These are phyloP conservation scores for Astraeus odoratus DNA, from an alignment of 768 basidiomycete genomes.

Conservation along the genomic window DNA sequence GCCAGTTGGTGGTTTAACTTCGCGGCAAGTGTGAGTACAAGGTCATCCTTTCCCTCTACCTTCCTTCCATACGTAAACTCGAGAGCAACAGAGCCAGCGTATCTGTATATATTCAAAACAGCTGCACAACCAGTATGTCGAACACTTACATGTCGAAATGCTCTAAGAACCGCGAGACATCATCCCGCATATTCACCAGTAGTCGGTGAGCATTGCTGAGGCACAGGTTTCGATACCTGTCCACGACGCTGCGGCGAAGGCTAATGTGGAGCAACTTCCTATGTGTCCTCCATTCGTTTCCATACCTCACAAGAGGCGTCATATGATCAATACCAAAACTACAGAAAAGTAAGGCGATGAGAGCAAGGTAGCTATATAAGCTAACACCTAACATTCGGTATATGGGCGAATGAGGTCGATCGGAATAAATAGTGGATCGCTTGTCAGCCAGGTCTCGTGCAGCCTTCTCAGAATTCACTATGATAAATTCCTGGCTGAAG, in stretches of 20 bases:
- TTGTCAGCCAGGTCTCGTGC: slow-evolving; percentile 1
- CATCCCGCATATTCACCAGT: slow-evolving; percentile 1
- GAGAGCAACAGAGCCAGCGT: slow-evolving; percentile 15
- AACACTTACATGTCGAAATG: slow-evolving; percentile 11
- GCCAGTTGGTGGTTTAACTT: not conserved
- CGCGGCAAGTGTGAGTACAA: not conserved
- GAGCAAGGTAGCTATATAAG: not conserved
- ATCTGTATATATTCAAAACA: not conserved
- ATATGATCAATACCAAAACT: slow-evolving; percentile 9
- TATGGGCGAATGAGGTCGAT: not conserved
- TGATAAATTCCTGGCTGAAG: slow-evolving; percentile 1
- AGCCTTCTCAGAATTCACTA: slow-evolving; percentile 5
- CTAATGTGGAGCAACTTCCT: slow-evolving; percentile 9
- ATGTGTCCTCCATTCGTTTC: slow-evolving; percentile 10
- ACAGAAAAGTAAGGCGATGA: not conserved
- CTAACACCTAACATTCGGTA: not conserved
- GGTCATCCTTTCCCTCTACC: not conserved
- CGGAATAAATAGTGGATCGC: slow-evolving; percentile 4
- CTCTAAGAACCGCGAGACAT: not conserved
- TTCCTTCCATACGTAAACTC: slow-evolving; percentile 12
- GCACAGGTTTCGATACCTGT: slow-evolving; percentile 7
- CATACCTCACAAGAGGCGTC: slow-evolving; percentile 9
- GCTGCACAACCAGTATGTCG: not conserved
- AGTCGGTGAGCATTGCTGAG: slow-evolving; percentile 6
- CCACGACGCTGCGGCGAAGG: slow-evolving; percentile 2